Conservation (phyloP, 2,329 filamentous ascomycete genomes). For the Anthostomella pinea region DNA sequence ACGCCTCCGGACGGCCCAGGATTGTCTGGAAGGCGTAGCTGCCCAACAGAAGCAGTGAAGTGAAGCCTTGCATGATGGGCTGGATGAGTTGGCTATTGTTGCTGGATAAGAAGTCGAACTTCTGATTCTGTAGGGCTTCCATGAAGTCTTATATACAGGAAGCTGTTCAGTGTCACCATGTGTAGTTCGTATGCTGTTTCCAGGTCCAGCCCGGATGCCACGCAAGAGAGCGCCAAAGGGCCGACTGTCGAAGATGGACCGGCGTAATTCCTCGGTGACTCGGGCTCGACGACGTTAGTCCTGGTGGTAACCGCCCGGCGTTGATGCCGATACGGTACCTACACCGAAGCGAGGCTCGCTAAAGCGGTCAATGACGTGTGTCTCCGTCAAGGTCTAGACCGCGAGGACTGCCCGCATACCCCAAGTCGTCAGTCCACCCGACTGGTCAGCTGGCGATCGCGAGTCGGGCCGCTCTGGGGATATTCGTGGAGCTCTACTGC, state of each 20-base stretch:
- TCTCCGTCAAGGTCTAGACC: too few species aligned
- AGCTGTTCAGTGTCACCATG: slow-evolving; percentile 15
- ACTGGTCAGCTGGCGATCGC: slow-evolving; percentile 9
- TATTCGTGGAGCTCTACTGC: slow-evolving; percentile 8
- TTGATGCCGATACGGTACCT: too few species aligned
- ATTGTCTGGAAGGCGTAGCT: slow-evolving; percentile 50
- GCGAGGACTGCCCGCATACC: too few species aligned
- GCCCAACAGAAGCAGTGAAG: slow-evolving; percentile 50
- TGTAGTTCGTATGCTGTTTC: slow-evolving; percentile 12
- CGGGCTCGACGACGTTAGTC: slow-evolving; percentile 4
- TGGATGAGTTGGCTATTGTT: slow-evolving; percentile 28
- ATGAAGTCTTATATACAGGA: slow-evolving; percentile 27
- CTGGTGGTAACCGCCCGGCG: too few species aligned
- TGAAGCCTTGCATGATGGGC: slow-evolving; percentile 50
- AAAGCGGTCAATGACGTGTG: too few species aligned
- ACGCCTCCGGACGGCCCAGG: slow-evolving; percentile 42
- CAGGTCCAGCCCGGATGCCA: slow-evolving; percentile 11
- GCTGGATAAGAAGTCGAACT: slow-evolving; percentile 18
- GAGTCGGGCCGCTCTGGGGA: slow-evolving; percentile 23
- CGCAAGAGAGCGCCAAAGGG: slow-evolving; percentile 16
- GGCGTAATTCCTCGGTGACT: slow-evolving; percentile 17
- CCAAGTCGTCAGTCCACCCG: too few species aligned
- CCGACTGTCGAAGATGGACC: slow-evolving; percentile 17
- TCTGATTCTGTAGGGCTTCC: slow-evolving; percentile 21
- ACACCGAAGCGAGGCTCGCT: too few species aligned